Conservation (phyloP, 1,139 yeast species). For the Oligophagozyma castellii region DNA sequence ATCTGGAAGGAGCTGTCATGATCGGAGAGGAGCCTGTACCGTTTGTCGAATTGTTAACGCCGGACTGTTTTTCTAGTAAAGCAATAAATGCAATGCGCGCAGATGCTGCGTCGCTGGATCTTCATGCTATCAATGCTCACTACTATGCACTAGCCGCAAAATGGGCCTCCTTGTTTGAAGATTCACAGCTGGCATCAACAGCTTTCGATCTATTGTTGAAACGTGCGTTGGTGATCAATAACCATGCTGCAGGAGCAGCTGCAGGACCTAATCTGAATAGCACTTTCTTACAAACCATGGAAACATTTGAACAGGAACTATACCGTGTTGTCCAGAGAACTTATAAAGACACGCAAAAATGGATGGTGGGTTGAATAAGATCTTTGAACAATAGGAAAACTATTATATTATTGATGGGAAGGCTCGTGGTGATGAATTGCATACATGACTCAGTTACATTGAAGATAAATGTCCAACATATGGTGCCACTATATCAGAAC, state of each 20-base stretch:
- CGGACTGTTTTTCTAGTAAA: constrained; percentile 47
- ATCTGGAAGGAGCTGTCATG: constrained; percentile 17
- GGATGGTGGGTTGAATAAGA: too few species aligned
- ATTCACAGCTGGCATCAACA: constrained; percentile 44
- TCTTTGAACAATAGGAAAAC: too few species aligned
- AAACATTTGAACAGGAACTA: constrained; percentile 57
- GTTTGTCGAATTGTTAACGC: constrained; percentile 56
- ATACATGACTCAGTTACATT: too few species aligned
- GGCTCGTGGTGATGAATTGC: too few species aligned
- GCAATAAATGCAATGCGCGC: constrained; percentile 76
- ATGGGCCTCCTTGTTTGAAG: constrained; percentile 62
- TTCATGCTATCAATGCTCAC: constrained; percentile 52
- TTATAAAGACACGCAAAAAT: constrained; percentile 46
- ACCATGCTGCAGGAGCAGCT: constrained; percentile 36
- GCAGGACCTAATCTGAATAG: not conserved
- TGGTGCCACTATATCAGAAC: too few species aligned
- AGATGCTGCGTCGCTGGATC: constrained; percentile 51
- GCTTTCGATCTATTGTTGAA: constrained; percentile 41
- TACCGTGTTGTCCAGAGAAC: constrained; percentile 49
- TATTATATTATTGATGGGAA: too few species aligned
- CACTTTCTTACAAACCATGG: constrained; percentile 46
- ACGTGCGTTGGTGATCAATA: constrained; percentile 59
- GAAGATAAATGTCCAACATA: too few species aligned
- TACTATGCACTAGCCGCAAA: constrained; percentile 57
- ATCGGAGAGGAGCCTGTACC: constrained; percentile 30